Percentiles rank a stretch among this genome's conserved stretches.
Conservation (phyloP, 805 yeast species). For the Lachancea quebecensis region DNA sequence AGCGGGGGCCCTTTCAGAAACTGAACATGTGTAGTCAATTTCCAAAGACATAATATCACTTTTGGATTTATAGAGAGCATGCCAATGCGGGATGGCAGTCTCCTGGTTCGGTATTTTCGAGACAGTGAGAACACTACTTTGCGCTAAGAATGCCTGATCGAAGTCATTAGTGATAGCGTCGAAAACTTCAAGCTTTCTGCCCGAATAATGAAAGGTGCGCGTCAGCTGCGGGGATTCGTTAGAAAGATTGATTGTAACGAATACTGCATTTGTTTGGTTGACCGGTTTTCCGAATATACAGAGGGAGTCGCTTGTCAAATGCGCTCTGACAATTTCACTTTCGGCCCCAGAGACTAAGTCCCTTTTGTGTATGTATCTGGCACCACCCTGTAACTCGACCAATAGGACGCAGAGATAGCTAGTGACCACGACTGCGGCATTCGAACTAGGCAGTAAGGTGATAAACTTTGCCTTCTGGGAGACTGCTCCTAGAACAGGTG, state of each 20-base stretch:
- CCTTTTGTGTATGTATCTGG: background rate
- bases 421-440: background rate
- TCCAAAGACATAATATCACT: conserved; percentile 4
- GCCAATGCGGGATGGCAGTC: background rate
- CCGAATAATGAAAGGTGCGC: background rate
- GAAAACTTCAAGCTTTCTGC: background rate
- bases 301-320: background rate
- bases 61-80: background rate
- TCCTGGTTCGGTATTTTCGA: background rate
- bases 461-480: background rate
- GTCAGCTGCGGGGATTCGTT: background rate
- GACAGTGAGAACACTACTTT: background rate
- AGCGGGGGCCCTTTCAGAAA: background rate
- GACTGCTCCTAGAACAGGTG: background rate
- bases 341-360: background rate
- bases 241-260: background rate
- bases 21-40: background rate
- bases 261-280: background rate
- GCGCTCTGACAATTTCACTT: background rate
- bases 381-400: background rate
- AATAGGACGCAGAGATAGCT: background rate
- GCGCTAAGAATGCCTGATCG: background rate
- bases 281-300: background rate
- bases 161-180: background rate
- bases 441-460: background rate